These are phyloP conservation scores for Pistacia integerrima DNA, from an alignment of 345 rosid genomes.

Conservation along the genomic window DNA sequence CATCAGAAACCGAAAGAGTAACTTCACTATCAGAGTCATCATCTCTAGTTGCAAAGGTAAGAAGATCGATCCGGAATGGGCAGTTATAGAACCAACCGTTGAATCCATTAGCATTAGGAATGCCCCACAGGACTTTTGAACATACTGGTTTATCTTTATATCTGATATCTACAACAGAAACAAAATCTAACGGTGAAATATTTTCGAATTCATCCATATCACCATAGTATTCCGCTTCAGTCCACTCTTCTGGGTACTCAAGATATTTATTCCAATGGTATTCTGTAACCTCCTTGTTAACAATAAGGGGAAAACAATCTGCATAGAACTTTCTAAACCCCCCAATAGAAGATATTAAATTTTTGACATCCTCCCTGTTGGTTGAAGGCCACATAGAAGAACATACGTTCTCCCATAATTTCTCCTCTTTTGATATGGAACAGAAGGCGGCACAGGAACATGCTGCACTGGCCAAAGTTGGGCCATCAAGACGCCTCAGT, in stretches of 20 bases:
- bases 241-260: slow-evolving; percentile 71
- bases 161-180: slow-evolving; percentile 67
- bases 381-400: slow-evolving; percentile 81
- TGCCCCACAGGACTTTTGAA: slow-evolving; percentile 75
- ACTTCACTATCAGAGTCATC: slow-evolving; percentile 54
- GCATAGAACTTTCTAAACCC: slow-evolving; percentile 78
- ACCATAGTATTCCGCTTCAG: slow-evolving; percentile 74
- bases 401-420: slow-evolving; percentile 74
- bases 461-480: slow-evolving; percentile 71
- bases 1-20: slow-evolving; percentile 61
- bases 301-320: slow-evolving; percentile 75
- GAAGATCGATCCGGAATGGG: slow-evolving; percentile 70
- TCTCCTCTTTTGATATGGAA: slow-evolving; percentile 75
- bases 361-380: slow-evolving; percentile 60
- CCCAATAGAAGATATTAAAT: slow-evolving; percentile 56
- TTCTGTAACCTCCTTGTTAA: slow-evolving; percentile 63
- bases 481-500: slow-evolving; percentile 76
- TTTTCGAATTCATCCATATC: slow-evolving; percentile 52
- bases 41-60: slow-evolving; percentile 43
- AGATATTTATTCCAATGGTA: slow-evolving; percentile 52
- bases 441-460: slow-evolving; percentile 69
- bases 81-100: slow-evolving; percentile 75
- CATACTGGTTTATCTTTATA: slow-evolving; percentile 60
- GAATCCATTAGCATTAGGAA: slow-evolving; percentile 65
- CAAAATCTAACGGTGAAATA: slow-evolving; percentile 60